A percentile compares a stretch with the other conserved stretches of the same genome.
Conservation (phyloP, 106 monocot genomes). For the Agapanthus africanus region DNA sequence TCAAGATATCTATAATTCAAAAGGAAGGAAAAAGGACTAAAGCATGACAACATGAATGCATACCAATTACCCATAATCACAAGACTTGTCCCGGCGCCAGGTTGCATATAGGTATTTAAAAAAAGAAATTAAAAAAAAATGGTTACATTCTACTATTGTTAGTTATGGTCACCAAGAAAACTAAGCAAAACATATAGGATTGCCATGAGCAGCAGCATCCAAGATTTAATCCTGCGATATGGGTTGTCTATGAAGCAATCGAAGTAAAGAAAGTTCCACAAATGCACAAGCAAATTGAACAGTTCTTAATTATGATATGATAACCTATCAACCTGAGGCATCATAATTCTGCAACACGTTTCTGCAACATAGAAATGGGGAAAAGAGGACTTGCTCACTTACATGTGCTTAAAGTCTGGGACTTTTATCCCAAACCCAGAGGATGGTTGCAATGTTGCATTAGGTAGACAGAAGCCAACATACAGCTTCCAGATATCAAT, state of each 20-base stretch:
- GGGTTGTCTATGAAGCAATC: background rate
- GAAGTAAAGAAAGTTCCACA: background rate
- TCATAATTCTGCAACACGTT: too few species aligned
- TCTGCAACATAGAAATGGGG: background rate
- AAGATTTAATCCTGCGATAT: background rate
- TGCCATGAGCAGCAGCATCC: background rate
- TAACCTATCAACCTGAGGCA: background rate
- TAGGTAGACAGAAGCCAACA: background rate
- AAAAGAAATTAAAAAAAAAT: too few species aligned
- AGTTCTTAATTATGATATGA: background rate
- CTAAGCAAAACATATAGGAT: background rate
- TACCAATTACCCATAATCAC: background rate
- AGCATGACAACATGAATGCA: background rate
- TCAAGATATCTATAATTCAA: slow-evolving; percentile 7
- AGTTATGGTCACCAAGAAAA: too few species aligned
- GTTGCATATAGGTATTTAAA: background rate
- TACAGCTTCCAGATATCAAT: background rate
- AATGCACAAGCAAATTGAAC: background rate
- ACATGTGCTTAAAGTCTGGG: slow-evolving; percentile 3
- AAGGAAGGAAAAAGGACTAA: background rate
- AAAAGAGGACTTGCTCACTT: background rate
- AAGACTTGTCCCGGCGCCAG: background rate
- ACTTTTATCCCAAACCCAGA: background rate
- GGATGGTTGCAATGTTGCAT: background rate
- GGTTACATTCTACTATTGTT: too few species aligned